Evolutionary conservation across 2,329 filamentous ascomycete genomes (phyloP).

Genomic region (Botryotinia narcissicola): DNA sequence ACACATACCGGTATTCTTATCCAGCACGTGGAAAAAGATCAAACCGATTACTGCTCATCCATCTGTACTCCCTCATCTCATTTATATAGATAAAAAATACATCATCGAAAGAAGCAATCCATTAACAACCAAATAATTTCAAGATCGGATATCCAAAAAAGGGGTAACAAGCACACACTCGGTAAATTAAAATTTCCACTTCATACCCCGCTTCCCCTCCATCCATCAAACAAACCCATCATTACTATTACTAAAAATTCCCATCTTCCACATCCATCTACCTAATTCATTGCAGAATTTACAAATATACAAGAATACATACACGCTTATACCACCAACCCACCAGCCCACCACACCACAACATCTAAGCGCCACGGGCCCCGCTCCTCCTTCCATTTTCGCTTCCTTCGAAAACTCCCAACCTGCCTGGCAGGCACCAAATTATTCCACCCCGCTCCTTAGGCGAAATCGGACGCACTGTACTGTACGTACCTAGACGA

Average conservation of each 20-base stretch:
- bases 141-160: not conserved
- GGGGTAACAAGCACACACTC: not conserved
- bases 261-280: not conserved
- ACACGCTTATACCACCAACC: too few species aligned
- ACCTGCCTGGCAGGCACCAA: not conserved
- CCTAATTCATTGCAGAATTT: not conserved
- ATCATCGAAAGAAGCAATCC: too few species aligned
- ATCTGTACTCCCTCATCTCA: not conserved
- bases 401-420: not conserved
- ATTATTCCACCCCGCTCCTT: not conserved
- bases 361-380: not conserved
- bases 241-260: not conserved
- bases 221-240: not conserved
- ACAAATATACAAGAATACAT: too few species aligned
- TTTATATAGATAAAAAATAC: not conserved
- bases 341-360: not conserved
- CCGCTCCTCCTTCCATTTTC: not conserved
- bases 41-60: fast-evolving
- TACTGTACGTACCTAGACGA: not conserved
- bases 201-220: too few species aligned
- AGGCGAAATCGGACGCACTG: not conserved
- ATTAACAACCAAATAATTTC: not conserved
- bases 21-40: not conserved
- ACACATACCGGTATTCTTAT: too few species aligned
- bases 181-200: not conserved